These are phyloP conservation scores for Mycena maculata DNA, from an alignment of 768 basidiomycete genomes.

Conservation along the genomic window DNA sequence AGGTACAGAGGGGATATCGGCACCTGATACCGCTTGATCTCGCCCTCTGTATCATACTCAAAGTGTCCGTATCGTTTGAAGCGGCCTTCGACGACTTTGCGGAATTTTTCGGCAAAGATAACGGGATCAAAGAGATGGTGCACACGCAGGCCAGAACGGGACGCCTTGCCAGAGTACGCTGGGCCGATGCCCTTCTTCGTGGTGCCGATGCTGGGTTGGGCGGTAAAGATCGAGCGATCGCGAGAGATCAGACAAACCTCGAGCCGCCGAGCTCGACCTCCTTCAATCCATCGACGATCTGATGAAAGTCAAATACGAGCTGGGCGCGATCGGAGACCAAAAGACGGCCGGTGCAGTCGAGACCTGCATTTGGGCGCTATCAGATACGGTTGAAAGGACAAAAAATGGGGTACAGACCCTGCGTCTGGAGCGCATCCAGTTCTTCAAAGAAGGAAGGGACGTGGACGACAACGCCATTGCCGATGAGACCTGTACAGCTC, in stretches of 20 bases:
- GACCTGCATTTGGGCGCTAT: constrained; percentile 63
- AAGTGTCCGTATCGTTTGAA: constrained; percentile 99
- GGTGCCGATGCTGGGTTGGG: constrained; percentile 86
- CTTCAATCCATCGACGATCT: constrained; percentile 98
- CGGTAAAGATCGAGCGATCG: constrained; percentile 12
- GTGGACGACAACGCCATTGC: constrained; percentile 96
- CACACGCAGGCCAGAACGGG: constrained; percentile 93
- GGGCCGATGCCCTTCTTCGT: constrained; percentile 99
- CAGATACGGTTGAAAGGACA: not conserved
- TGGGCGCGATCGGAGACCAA: constrained; percentile 97
- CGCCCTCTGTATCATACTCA: constrained; percentile 98
- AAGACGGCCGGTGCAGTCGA: constrained; percentile 85
- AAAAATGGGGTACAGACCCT: constrained; percentile 66
- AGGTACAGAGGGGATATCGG: too few species aligned
- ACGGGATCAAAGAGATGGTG: constrained; percentile 94
- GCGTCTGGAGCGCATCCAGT: constrained; percentile 83
- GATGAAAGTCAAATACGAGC: constrained; percentile 98
- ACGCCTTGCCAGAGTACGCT: constrained; percentile 97
- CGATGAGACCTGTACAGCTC: constrained; percentile 86
- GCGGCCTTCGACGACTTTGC: constrained; percentile 94
- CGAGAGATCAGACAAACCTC: constrained; percentile 55
- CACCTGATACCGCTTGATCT: constrained; percentile 93
- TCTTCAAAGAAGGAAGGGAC: constrained; percentile 95
- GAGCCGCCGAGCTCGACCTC: constrained; percentile 96
- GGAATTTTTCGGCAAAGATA: constrained; percentile 90